These are phyloP conservation scores for Beauveria scarabaeidicola DNA, from an alignment of 2,329 filamentous ascomycete species.

Conservation along the genomic window DNA sequence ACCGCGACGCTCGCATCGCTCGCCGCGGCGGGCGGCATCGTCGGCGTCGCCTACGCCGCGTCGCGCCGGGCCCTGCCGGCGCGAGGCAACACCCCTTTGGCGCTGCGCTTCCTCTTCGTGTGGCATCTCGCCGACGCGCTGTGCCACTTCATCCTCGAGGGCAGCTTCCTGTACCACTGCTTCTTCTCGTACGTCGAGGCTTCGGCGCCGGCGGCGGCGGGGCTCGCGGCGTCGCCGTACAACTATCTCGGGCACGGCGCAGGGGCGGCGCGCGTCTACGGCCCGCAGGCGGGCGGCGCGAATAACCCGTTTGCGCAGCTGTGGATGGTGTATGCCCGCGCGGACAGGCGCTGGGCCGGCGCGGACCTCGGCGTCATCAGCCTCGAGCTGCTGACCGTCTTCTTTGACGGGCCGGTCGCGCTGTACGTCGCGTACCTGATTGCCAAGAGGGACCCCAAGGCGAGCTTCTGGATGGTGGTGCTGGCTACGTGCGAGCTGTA, in stretches of 20 bases:
- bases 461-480: slow-evolving; percentile 55
- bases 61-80: slow-evolving; percentile 41
- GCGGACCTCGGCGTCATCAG: slow-evolving; percentile 55
- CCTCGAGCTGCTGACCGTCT: slow-evolving; percentile 57
- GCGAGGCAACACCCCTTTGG: slow-evolving; percentile 34
- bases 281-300: slow-evolving; percentile 47
- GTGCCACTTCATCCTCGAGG: slow-evolving; percentile 86
- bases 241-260: slow-evolving; percentile 44
- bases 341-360: slow-evolving; percentile 55
- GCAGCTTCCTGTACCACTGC: slow-evolving; percentile 86
- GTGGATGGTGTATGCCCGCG: slow-evolving; percentile 62
- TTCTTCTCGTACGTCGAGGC: slow-evolving; percentile 57
- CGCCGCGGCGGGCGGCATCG: slow-evolving; percentile 44
- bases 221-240: slow-evolving; percentile 38
- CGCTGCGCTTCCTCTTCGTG: slow-evolving; percentile 72
- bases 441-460: slow-evolving; percentile 43
- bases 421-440: slow-evolving; percentile 53
- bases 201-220: slow-evolving; percentile 21
- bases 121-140: slow-evolving; percentile 93
- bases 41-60: slow-evolving; percentile 37
- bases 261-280: slow-evolving; percentile 39
- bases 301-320: slow-evolving; percentile 47
- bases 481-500: slow-evolving; percentile 60
- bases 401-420: slow-evolving; percentile 53
- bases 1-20: slow-evolving; percentile 52